phyloP scores from a whole-genome alignment of 2,329 filamentous ascomycete species.

The Uncinocarpus reesii region DNA sequence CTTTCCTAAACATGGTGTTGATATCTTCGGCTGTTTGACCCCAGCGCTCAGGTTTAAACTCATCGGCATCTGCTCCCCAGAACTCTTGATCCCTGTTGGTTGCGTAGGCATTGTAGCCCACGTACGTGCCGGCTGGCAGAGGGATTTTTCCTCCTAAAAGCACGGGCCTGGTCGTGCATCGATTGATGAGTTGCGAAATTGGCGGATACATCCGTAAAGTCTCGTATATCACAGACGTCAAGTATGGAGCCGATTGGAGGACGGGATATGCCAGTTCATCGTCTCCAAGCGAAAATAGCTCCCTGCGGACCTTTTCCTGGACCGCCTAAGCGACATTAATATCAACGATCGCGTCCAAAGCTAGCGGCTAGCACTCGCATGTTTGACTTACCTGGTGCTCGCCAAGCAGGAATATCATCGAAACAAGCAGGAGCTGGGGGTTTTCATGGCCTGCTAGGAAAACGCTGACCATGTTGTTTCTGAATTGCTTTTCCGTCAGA shows the following conservation, averaged over 20 bases:
- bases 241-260: background rate
- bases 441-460: conserved; percentile 38
- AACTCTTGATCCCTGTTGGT: conserved; percentile 30
- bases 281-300: background rate
- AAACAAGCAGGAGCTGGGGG: conserved; percentile 31
- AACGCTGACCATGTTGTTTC: conserved; percentile 33
- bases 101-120: conserved; percentile 36
- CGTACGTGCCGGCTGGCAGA: conserved; percentile 28
- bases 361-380: no score
- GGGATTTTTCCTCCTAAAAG: conserved; percentile 25
- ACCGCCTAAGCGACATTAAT: background rate
- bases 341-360: no score
- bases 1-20: conserved; percentile 21
- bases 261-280: background rate
- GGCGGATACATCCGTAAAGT: conserved; percentile 42
- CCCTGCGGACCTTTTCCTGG: background rate
- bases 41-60: conserved; percentile 33
- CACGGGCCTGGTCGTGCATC: conserved; percentile 26
- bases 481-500: conserved; percentile 31
- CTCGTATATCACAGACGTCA: conserved; percentile 19
- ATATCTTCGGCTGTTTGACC: conserved; percentile 26
- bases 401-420: conserved; percentile 24
- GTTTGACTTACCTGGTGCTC: background rate
- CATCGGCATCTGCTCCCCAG: conserved; percentile 26
- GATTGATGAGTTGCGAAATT: conserved; percentile 42